Evolutionary conservation across 495 filamentous ascomycete genomes (phyloP).

Genomic region (Aspergillus taichungensis): DNA sequence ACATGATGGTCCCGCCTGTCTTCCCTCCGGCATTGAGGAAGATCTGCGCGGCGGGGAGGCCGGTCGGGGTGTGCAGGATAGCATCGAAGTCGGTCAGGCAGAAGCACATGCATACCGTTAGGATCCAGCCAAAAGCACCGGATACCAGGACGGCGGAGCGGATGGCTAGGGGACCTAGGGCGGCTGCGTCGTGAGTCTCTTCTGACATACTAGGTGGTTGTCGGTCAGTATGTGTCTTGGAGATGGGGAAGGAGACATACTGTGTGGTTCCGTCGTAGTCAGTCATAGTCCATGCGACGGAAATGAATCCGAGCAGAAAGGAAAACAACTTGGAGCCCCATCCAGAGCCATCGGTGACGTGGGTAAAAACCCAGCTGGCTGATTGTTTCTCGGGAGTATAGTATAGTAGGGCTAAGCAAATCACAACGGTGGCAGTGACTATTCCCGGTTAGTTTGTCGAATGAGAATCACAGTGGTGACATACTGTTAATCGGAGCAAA

Average conservation of each 20-base stretch:
- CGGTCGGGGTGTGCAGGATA: slow-evolving; percentile 53
- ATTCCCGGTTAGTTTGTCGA: background rate
- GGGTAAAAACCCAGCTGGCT: slow-evolving; percentile 57
- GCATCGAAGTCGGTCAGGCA: slow-evolving; percentile 56
- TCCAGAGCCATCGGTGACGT: slow-evolving; percentile 57
- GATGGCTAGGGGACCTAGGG: slow-evolving; percentile 58
- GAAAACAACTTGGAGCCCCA: slow-evolving; percentile 58
- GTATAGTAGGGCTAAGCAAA: slow-evolving; percentile 53
- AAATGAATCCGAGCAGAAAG: slow-evolving; percentile 60
- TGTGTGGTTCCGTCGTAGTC: slow-evolving; percentile 70
- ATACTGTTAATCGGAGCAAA: slow-evolving; percentile 66
- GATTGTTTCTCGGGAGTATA: slow-evolving; percentile 56
- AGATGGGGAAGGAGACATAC: slow-evolving; percentile 22
- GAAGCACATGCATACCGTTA: slow-evolving; percentile 62
- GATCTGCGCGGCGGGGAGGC: slow-evolving; percentile 61
- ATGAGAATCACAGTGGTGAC: slow-evolving; percentile 2
- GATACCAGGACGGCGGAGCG: slow-evolving; percentile 56
- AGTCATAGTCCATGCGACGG: slow-evolving; percentile 70
- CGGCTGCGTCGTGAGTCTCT: slow-evolving; percentile 62
- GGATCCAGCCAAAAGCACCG: slow-evolving; percentile 53
- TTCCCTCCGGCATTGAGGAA: slow-evolving; percentile 59
- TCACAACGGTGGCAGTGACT: slow-evolving; percentile 49
- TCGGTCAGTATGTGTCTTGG: background rate
- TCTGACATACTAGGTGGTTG: slow-evolving; percentile 52
- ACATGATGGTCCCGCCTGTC: slow-evolving; percentile 55